These are phyloP conservation scores for Pythium rhizo-oryzae DNA, from an alignment of 352 stramenopile species.

Conservation along the genomic window DNA sequence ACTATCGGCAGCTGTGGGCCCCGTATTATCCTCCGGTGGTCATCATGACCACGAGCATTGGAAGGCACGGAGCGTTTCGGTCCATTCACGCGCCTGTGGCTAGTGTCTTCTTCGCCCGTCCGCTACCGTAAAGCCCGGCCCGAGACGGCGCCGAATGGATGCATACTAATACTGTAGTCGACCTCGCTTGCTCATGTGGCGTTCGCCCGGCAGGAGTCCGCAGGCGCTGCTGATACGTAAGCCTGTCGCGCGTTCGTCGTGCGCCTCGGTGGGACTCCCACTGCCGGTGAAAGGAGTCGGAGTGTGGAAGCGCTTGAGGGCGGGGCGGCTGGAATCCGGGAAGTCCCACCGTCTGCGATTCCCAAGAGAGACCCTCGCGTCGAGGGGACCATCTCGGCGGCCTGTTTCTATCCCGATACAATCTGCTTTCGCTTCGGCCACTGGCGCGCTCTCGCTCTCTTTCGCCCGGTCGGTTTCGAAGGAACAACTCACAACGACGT, in stretches of 20 bases:
- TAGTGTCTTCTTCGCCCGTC: not conserved
- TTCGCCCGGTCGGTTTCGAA: not conserved
- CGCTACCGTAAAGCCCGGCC: no score
- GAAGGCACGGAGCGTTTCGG: not conserved
- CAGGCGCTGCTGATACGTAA: not conserved
- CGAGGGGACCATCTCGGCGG: conserved; percentile 1
- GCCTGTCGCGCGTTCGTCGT: not conserved
- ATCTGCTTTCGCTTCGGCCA: not conserved
- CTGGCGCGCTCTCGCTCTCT: conserved; percentile 1
- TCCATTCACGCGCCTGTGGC: not conserved
- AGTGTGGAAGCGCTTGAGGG: not conserved
- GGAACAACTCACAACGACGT: conserved; percentile 11
- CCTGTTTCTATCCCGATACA: conserved; percentile 8
- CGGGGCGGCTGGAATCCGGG: not conserved
- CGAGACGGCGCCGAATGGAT: not conserved
- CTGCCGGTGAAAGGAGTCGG: conserved; percentile 8
- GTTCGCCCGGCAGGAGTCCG: not conserved
- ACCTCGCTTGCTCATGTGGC: not conserved
- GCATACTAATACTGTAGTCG: not conserved
- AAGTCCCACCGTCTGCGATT: conserved; percentile 7
- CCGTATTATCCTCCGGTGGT: not conserved
- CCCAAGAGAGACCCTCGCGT: not conserved
- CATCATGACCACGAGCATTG: not conserved
- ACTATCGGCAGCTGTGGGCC: no score
- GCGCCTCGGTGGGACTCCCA: not conserved